These are phyloP conservation scores for Fusarium sp. DNA, from an alignment of 2,329 filamentous ascomycete genomes.

Conservation along the genomic window DNA sequence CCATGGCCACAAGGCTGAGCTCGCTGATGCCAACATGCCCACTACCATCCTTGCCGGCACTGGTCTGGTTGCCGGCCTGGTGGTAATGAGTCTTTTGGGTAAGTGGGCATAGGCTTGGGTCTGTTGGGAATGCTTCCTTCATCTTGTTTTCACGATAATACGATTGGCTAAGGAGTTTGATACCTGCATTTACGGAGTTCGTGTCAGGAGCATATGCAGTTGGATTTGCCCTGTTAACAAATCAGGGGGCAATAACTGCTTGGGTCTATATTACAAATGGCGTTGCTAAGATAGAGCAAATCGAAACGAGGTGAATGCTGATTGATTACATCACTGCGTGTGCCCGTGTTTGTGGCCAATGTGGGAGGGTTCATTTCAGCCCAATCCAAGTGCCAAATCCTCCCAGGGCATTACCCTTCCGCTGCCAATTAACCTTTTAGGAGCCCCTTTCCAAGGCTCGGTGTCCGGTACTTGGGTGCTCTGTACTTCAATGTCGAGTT, in stretches of 20 bases:
- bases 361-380: neutral
- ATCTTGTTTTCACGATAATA: neutral
- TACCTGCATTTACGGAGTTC: slow-evolving; percentile 18
- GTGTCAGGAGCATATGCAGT: slow-evolving; percentile 6
- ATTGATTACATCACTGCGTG: neutral
- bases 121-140: neutral
- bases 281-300: slow-evolving; percentile 2
- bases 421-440: neutral
- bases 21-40: slow-evolving; percentile 59
- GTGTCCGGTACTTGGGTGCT: slow-evolving; percentile 4
- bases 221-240: neutral
- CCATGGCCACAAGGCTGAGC: slow-evolving; percentile 54
- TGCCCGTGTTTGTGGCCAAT: neutral
- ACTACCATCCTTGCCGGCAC: slow-evolving; percentile 61
- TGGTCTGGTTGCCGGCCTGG: slow-evolving; percentile 68
- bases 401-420: neutral
- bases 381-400: neutral
- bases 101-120: slow-evolving; percentile 71
- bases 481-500: slow-evolving; percentile 38
- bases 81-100: slow-evolving; percentile 76
- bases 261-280: slow-evolving; percentile 11
- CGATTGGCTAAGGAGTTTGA: slow-evolving; percentile 16
- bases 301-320: slow-evolving; percentile 2
- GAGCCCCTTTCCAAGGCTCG: neutral
- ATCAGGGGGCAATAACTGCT: neutral